Base-by-base conservation (phyloP, 495 filamentous ascomycete species). In the Hypoxylon trugodes region DNA sequence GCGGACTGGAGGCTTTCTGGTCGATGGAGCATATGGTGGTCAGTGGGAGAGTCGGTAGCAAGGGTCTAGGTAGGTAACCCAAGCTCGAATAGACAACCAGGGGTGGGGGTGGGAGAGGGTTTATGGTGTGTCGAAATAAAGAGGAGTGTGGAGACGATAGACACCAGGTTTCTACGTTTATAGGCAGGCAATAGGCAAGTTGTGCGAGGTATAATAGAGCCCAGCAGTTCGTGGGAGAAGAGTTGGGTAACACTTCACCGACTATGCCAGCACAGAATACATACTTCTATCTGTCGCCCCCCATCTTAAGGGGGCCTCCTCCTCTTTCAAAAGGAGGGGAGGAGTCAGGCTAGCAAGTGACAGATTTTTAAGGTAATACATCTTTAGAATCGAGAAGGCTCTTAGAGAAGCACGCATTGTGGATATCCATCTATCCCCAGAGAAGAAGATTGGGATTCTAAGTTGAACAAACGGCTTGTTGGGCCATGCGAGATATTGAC, bases 401-500 rank as follows among this genome's bases (percentile, higher is more conserved):
- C 49, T 33, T 49, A 49, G 41, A 21, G 35, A 64, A 22, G 54
- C 36, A 68, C 35, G 49, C 15, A 36, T 43, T 38, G 59, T 55
- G 43, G 55, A 55, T 56, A 56, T 51, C 49, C 59, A 60, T 40
- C 54, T 56, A 36, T 62, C 26, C 48, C 40, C 35, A 37, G 42
- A 37, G 38, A 33, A n/a, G n/a, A 41, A 28, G 35, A 42, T 56
- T 56, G 28, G 33, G 26, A 61, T 52, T 66, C 53, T 42, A 50
- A 59, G 47, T 51, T 22, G 22, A 59, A 60, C 60, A 64, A 59
- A 64, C 59, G 65, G 26, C 42, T 57, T 60, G 65, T 60, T 68
- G 65, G n/a, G 65, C 56, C 53, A 64, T 68, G 65, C 60, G 55
- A 73, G 61, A 56, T 57, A 66, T 73, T 66, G 73, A 77, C 69